Evolutionary conservation across 2,329 filamentous ascomycete genomes (phyloP), one percentile per base, ranked within the genome.

Genomic region (Fusarium papillatum): DNA sequence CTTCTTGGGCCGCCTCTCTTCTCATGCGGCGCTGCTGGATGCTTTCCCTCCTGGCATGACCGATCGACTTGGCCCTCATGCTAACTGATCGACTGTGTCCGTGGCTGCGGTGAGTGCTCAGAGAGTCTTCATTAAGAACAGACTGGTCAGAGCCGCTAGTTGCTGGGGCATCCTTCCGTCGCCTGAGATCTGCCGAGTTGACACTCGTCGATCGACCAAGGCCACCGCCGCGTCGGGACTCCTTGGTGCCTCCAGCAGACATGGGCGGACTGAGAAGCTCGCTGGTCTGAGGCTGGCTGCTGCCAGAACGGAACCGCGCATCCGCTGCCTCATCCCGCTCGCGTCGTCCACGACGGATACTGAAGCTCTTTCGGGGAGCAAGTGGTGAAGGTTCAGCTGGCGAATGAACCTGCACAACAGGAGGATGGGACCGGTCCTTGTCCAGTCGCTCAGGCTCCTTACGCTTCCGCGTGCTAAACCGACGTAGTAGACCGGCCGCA

Each of bases 141-240:
- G 94, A 94, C 75, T 94, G 92, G 75, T 97, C 95, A 7, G 95
- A 97, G 9, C 94, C 94, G 81, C 94, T 96, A 0, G 94, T 95
- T 10, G 90, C 88, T 14, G 94, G 93, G 34, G 93, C 91, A 24
- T 95, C 93, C 72, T 91, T 91, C 41, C 94, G 91, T 72, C 94
- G 88, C 73, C 95, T 90, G 72, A 95, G 92, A 74, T 98, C 95
- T 34, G 93, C 95, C 3, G 95, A 97, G 80, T 96, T 98, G 66
- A 98, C 96, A 81, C 96, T 98, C 11, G 96, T 95, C 9, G 95
- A 98, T 73, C 96, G 91, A 41, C 95, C 95, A 22, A 98, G 87
- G 13, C 92, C 93, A 59, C 78, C 81, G 77, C 94, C 94, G 60
- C 90, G 92, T 65, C 90, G 89, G 55, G 90, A 89, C 24, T 91